Base-by-base conservation (phyloP, 768 basidiomycete genomes). In the Infundibulicybe gibba region DNA sequence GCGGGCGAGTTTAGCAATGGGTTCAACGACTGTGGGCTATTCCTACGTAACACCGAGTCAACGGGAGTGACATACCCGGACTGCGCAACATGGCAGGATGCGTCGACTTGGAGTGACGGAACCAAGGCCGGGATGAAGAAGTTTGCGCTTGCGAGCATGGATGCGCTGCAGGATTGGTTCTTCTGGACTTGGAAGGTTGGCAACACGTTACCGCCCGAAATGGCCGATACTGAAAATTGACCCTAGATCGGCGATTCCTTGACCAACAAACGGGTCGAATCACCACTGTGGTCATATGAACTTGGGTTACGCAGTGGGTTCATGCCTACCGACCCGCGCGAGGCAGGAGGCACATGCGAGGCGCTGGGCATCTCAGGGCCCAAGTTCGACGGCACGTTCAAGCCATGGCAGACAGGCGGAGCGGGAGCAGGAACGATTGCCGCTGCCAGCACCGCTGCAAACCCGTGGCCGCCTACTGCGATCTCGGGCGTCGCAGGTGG, bases 1-100 rank as follows among this genome's bases (percentile, higher is more conserved):
- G 80, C 83, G 1, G 89, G 87, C 38, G 89, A 92, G 64, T 91
- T 82, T 62, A 83, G 83, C 49, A 71, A 75, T 13, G 85, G 77
- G 13, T 71, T 66, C 59, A 87, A 84, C 57, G 69, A 76, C 40
- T 87, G 86, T 52, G 83, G 57, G 6, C 50, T 58, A 17, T 60
- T 51, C 48, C 49, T 60, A 25, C 25, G 25, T 25, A 54, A 37
- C 30, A 56, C 56, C 0, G 45, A 51, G 17, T 12, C 50, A 2
- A 39, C 50, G 16, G 49, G 19, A 47, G 53, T 16, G 12, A 71
- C 61, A 44, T 60, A 61, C 25, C 68, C 67, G 19, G 42, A 68
- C 44, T 63, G 66, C 53, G 32, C 52, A 40, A 44, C 59, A 41
- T 65, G 60, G 60, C 43, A 63, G 53, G 73, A 87, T 57, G 90